A percentile compares a stretch with the other conserved stretches of the same genome.
Evolutionary conservation across 164 flowering plant species (phyloP).

Genomic region (Warburgia ugandensis): DNA sequence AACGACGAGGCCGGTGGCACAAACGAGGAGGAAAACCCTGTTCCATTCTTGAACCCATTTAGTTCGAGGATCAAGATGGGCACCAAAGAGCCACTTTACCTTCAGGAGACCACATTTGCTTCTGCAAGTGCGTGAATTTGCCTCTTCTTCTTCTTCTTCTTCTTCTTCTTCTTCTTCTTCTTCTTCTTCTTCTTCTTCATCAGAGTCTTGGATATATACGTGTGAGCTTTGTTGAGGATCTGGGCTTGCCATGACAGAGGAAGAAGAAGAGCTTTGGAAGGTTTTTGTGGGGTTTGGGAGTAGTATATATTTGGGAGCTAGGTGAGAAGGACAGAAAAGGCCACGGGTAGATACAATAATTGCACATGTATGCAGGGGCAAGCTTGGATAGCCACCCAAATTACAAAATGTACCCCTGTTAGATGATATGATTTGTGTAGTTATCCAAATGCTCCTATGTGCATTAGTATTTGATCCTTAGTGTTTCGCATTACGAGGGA

Average conservation of each 20-base stretch:
- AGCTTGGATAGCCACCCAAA: no score
- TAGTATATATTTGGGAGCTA: no score
- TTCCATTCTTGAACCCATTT: constrained; percentile 89
- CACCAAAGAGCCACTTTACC: constrained; percentile 20
- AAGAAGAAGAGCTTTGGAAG: constrained; percentile 2
- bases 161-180: constrained; percentile 14
- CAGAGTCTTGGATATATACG: no score
- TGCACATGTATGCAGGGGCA: no score
- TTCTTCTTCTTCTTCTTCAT: constrained; percentile 18
- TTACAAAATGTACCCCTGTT: no score
- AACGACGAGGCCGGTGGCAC: constrained; percentile 67
- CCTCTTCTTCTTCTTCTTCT: constrained; percentile 16
- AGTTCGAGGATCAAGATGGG: constrained; percentile 43
- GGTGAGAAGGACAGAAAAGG: no score
- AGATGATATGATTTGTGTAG: no score
- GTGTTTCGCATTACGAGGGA: no score
- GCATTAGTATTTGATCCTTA: no score
- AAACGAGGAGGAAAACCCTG: constrained; percentile 63
- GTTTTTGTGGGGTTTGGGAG: no score
- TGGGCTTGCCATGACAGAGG: constrained; percentile 10
- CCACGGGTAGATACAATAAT: no score
- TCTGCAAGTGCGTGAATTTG: not conserved
- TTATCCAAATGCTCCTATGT: no score
- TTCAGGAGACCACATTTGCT: constrained; percentile 3
- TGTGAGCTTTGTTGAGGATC: not conserved